These are phyloP conservation scores for Nicotiana knightiana DNA, from an alignment of 257 asterid genomes.

Conservation along the genomic window DNA sequence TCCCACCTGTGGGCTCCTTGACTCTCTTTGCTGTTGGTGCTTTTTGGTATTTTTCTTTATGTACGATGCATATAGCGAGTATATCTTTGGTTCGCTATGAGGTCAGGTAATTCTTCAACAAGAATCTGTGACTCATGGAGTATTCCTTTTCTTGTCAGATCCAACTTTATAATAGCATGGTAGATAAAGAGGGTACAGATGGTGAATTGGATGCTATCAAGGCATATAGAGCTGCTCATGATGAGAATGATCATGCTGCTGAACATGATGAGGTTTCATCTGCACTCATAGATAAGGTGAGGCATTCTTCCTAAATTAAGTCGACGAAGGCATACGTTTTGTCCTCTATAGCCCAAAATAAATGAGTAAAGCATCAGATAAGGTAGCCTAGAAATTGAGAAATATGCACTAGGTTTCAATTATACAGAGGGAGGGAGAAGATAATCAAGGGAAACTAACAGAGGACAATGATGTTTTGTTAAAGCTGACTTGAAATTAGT, in stretches of 20 bases:
- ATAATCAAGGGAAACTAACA: background rate
- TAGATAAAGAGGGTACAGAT: constrained; percentile 68
- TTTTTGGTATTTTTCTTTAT: background rate
- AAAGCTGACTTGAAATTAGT: background rate
- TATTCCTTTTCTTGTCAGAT: constrained; percentile 37
- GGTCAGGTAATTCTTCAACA: background rate
- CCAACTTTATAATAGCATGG: constrained; percentile 73
- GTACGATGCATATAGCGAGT: background rate
- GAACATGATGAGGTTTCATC: constrained; percentile 70
- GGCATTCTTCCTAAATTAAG: background rate
- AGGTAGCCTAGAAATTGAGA: background rate
- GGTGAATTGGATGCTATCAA: constrained; percentile 68
- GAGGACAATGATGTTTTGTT: background rate
- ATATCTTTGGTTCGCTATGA: background rate
- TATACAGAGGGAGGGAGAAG: background rate
- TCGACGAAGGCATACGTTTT: background rate
- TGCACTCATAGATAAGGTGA: constrained; percentile 86
- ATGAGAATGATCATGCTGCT: constrained; percentile 54
- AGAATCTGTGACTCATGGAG: constrained; percentile 1
- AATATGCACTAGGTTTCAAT: background rate
- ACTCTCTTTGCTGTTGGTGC: background rate
- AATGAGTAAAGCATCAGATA: background rate
- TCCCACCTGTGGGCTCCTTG: background rate
- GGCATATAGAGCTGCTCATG: constrained; percentile 87
- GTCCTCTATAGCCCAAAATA: background rate